These are phyloP conservation scores for Myriosclerotinia duriaeana DNA, from an alignment of 2,329 filamentous ascomycete species.

Conservation along the genomic window DNA sequence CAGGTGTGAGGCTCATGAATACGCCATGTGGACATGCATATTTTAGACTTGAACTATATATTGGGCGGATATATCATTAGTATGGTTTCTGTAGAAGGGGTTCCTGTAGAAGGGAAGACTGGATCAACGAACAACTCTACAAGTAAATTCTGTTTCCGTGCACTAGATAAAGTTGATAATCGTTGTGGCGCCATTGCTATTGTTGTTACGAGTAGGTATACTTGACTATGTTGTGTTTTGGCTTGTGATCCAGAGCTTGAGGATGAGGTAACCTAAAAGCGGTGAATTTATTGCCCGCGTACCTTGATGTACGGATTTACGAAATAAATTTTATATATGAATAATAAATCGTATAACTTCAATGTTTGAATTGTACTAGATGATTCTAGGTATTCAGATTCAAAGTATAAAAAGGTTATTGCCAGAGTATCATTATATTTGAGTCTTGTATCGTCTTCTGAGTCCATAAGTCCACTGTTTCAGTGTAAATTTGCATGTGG, in stretches of 20 bases:
- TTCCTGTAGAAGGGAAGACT: neutral
- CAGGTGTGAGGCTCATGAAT: slow-evolving; percentile 80
- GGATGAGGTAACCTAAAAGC: slow-evolving; percentile 21
- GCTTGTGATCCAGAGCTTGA: slow-evolving; percentile 13
- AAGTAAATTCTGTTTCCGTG: slow-evolving; percentile 40
- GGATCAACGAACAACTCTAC: slow-evolving; percentile 38
- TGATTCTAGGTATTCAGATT: too few relatives aligned
- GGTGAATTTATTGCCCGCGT: slow-evolving; percentile 24
- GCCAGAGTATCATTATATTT: too few relatives aligned
- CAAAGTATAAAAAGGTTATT: too few relatives aligned
- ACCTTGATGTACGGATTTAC: too few relatives aligned
- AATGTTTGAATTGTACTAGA: too few relatives aligned
- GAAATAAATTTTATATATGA: too few relatives aligned
- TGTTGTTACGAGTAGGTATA: slow-evolving; percentile 2
- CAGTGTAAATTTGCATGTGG: neutral
- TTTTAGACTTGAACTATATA: slow-evolving; percentile 70
- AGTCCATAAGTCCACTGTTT: too few relatives aligned
- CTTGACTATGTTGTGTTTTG: slow-evolving; percentile 19
- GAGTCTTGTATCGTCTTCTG: too few relatives aligned
- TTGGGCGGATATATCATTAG: slow-evolving; percentile 13
- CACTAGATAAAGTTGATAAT: slow-evolving; percentile 35
- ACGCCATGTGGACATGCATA: slow-evolving; percentile 81
- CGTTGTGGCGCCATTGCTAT: slow-evolving; percentile 33
- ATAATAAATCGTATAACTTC: too few relatives aligned
- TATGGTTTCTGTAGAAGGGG: neutral